phyloP scores from a whole-genome alignment of 805 yeast genomes.

The Metschnikowia kofuensis region DNA sequence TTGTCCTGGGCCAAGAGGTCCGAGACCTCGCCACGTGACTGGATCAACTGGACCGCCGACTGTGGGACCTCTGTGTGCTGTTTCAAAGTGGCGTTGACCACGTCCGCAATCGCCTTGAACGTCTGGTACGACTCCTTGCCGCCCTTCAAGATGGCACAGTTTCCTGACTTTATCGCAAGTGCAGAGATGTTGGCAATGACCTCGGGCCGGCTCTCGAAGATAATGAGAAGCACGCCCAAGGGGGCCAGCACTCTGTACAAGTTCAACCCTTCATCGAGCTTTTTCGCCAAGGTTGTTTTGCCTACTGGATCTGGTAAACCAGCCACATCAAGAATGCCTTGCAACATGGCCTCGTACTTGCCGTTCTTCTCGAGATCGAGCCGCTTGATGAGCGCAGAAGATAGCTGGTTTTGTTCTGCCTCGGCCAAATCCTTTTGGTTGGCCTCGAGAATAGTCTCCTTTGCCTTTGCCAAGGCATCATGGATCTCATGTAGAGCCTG shows the following conservation, averaged over 20 bases:
- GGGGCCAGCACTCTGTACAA: constrained; percentile 87
- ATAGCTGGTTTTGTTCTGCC: constrained; percentile 59
- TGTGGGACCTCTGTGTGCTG: constrained; percentile 69
- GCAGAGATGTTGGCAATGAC: constrained; percentile 98
- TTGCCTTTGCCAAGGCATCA: constrained; percentile 58
- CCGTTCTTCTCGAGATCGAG: constrained; percentile 78
- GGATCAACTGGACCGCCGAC: constrained; percentile 80
- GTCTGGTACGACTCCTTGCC: constrained; percentile 91
- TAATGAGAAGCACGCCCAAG: constrained; percentile 87
- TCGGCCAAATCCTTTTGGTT: constrained; percentile 71
- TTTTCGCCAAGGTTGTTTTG: constrained; percentile 75
- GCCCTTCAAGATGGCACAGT: constrained; percentile 95
- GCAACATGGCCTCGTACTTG: constrained; percentile 90
- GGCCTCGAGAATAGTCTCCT: constrained; percentile 64
- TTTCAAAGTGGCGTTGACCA: constrained; percentile 59
- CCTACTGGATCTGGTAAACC: constrained; percentile 89
- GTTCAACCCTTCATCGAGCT: constrained; percentile 86
- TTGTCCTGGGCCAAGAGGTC: constrained; percentile 81
- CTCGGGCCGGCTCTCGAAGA: constrained; percentile 96
- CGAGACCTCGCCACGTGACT: constrained; percentile 86
- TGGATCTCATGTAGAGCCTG: constrained; percentile 69
- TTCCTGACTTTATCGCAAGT: constrained; percentile 92
- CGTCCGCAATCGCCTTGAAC: constrained; percentile 74
- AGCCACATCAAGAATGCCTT: constrained; percentile 92
- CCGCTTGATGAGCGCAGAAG: constrained; percentile 75